Evolutionary conservation across 2,329 filamentous ascomycete genomes (phyloP).

Genomic region (Fusarium humuli): DNA sequence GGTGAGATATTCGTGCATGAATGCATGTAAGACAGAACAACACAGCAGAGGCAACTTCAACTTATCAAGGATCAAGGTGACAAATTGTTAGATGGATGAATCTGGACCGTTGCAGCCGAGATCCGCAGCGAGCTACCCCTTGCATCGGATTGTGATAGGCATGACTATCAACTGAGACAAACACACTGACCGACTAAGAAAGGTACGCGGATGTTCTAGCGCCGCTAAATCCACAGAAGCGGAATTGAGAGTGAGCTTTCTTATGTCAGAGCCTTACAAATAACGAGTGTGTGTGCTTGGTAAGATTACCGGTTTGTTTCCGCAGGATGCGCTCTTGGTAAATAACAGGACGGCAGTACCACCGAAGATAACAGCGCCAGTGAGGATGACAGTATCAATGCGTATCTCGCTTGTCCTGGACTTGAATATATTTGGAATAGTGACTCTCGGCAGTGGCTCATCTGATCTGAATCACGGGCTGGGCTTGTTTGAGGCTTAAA

Average conservation of each 20-base stretch:
- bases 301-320: not conserved
- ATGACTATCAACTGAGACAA: slow-evolving; percentile 23
- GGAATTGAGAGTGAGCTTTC: not conserved
- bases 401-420: not conserved
- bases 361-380: not conserved
- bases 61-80: not conserved
- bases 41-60: not conserved
- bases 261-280: not conserved
- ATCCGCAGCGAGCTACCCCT: slow-evolving; percentile 8
- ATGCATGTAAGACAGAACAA: not conserved
- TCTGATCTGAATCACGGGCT: not conserved
- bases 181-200: slow-evolving; percentile 19
- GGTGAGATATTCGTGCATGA: slow-evolving; percentile 1
- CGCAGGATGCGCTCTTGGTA: not conserved
- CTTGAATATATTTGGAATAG: not conserved
- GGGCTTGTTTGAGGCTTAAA: not conserved
- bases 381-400: not conserved
- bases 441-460: slow-evolving; percentile 1
- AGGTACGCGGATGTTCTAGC: slow-evolving; percentile 12
- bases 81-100: not conserved
- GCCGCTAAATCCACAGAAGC: not conserved
- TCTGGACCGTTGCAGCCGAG: not conserved
- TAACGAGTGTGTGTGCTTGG: not conserved
- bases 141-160: slow-evolving; percentile 29
- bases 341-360: not conserved